Conservation (phyloP, 306 rosid genomes). For the Casuarina cunninghamiana region DNA sequence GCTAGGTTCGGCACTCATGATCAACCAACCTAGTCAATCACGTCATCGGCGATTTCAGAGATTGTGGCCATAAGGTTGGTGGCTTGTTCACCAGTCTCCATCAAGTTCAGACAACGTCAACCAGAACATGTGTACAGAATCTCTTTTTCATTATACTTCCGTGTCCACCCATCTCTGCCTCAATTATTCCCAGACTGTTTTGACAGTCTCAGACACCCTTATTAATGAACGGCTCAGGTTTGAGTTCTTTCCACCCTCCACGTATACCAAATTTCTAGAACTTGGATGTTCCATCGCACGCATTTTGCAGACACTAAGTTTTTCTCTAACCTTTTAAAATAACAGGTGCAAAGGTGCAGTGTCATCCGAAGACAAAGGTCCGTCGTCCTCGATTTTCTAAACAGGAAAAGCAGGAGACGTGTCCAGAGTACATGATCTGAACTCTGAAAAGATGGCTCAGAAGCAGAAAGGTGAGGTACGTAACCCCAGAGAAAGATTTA, state of each 20-base stretch:
- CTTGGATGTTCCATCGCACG: too few species aligned
- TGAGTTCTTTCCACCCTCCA: background rate
- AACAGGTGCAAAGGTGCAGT: too few species aligned
- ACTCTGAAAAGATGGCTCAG: background rate
- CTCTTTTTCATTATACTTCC: slow-evolving; percentile 16
- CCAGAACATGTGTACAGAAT: background rate
- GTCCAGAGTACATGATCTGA: background rate
- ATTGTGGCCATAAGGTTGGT: slow-evolving; percentile 31
- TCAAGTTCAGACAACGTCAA: slow-evolving; percentile 13
- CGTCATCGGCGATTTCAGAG: background rate
- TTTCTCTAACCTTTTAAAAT: too few species aligned
- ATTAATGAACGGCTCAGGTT: background rate
- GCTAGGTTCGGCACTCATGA: too few species aligned
- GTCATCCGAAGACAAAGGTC: too few species aligned
- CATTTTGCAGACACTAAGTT: too few species aligned
- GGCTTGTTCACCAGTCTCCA: slow-evolving; percentile 36
- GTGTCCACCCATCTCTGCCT: slow-evolving; percentile 29
- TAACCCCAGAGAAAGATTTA: too few species aligned
- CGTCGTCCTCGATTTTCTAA: too few species aligned
- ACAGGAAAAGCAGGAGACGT: background rate
- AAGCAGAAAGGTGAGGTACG: too few species aligned
- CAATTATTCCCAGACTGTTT: slow-evolving; percentile 17
- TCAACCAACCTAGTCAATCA: background rate
- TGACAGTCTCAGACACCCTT: background rate
- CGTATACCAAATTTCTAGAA: background rate